Evolutionary conservation across 371 early-diverging fungal species (phyloP).

Genomic region (Apophysomyces ossiformis): DNA sequence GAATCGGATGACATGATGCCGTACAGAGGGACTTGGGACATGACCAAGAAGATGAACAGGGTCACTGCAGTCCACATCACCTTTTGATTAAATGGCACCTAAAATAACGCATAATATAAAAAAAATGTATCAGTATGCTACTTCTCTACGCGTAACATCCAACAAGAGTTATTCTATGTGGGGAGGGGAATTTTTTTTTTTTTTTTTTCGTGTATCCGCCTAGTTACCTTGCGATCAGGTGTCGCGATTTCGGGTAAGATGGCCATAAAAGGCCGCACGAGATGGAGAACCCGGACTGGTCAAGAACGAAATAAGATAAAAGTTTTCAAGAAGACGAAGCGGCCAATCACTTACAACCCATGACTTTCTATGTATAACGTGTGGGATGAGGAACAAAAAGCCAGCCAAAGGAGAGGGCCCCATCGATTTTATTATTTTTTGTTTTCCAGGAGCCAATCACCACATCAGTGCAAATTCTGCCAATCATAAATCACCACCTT

Average conservation of each 20-base stretch:
- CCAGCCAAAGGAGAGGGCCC: background rate
- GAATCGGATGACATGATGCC: conserved; percentile 99
- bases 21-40: conserved; percentile 99
- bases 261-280: conserved; percentile 98
- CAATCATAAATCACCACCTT: conserved; percentile 7
- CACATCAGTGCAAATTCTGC: conserved; percentile 5
- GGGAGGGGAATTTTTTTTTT: background rate
- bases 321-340: no score
- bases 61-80: conserved; percentile 99
- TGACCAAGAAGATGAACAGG: conserved; percentile 97
- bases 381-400: conserved; percentile 10
- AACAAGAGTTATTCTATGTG: background rate
- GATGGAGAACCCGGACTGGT: conserved; percentile 92
- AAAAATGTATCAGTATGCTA: conserved; percentile 14
- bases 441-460: background rate
- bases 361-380: background rate
- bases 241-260: conserved; percentile 97
- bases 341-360: background rate
- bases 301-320: background rate
- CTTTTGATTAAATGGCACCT: conserved; percentile 98
- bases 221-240: conserved; percentile 92
- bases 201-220: background rate
- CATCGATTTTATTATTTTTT: conserved; percentile 8
- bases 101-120: conserved; percentile 1
- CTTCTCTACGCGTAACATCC: conserved; percentile 10